Evolutionary conservation across 2,329 filamentous ascomycete genomes (phyloP).

Genomic region (Penicillium sp.): DNA sequence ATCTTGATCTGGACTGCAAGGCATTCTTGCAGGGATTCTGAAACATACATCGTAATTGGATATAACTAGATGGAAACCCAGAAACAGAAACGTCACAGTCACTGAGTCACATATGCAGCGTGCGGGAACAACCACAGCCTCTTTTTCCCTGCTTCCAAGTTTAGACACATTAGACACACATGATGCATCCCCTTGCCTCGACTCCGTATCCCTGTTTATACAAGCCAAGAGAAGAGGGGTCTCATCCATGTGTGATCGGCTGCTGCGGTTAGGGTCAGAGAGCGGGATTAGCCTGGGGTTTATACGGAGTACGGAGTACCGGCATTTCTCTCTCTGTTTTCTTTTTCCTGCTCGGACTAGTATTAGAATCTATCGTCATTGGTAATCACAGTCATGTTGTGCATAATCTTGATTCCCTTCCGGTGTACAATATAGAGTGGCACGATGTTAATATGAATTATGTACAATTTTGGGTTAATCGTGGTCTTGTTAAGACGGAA

Average conservation of each 20-base stretch:
- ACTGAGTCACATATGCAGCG: neutral
- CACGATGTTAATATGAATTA: neutral
- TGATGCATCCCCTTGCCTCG: neutral
- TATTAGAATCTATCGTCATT: neutral
- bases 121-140: constrained; percentile 5
- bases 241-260: constrained; percentile 3
- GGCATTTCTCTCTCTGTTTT: neutral
- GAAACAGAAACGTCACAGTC: neutral
- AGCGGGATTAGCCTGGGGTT: constrained; percentile 1
- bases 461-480: neutral
- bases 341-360: neutral
- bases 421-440: neutral
- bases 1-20: constrained; percentile 1
- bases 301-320: neutral
- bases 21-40: neutral
- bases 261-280: constrained; percentile 3
- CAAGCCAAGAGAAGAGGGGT: neutral
- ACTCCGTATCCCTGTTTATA: neutral
- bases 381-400: neutral
- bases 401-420: neutral
- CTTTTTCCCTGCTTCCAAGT: constrained; percentile 1
- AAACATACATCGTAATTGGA: neutral
- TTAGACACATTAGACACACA: constrained; percentile 6
- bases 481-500: neutral
- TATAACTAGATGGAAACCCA: neutral